phyloP scores from a whole-genome alignment of 2,329 filamentous ascomycete species.

The Uncinocarpus reesii region DNA sequence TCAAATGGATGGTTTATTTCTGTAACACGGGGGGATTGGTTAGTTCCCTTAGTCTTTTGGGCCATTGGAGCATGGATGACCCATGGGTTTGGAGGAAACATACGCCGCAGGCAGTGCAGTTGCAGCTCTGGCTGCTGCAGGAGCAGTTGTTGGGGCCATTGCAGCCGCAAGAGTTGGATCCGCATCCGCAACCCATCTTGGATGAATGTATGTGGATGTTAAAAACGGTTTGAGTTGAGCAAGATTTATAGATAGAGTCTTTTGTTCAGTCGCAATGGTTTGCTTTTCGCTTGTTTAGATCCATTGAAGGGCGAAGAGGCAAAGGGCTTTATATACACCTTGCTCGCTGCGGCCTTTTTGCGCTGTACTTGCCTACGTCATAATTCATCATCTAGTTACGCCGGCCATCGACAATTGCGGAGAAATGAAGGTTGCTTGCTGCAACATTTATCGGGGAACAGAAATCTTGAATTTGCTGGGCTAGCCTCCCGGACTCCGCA shows the following conservation, averaged over 20 bases:
- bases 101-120: conserved; percentile 17
- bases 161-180: conserved; percentile 15
- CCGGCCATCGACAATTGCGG: no score
- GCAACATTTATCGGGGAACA: not conserved
- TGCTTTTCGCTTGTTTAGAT: not conserved
- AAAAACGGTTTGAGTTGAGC: no score
- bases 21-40: no score
- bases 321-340: not conserved
- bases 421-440: not conserved
- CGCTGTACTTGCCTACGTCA: conserved; percentile 2
- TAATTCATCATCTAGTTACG: conserved; percentile 11
- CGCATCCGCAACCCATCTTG: conserved; percentile 17
- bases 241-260: no score
- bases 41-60: no score
- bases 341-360: not conserved
- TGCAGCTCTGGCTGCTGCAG: conserved; percentile 15
- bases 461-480: not conserved
- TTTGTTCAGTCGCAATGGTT: not conserved
- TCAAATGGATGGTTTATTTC: no score
- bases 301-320: not conserved
- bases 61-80: no score
- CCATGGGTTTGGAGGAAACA: no score
- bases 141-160: conserved; percentile 16
- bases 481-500: not conserved
- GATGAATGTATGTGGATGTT: not conserved